Evolutionary conservation across 1,284 basidiomycete species (phyloP), one percentile per base, ranked within the genome.

Genomic region (Fomitopsis palustris): DNA sequence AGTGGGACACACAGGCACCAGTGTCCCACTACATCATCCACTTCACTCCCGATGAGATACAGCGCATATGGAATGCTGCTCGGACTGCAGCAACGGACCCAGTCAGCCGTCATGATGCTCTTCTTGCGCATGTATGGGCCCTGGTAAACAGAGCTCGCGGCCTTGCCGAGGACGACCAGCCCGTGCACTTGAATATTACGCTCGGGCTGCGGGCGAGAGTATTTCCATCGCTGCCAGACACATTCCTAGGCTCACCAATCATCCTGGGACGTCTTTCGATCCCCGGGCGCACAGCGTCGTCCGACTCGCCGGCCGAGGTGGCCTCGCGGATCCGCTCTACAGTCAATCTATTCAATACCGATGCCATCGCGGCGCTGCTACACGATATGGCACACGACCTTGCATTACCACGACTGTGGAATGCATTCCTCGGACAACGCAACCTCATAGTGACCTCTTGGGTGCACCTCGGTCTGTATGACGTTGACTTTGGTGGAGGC

Each of bases 101-200:
- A 25, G 62, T 73, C 62, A 77, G 74, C 59, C 72, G 72, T 54
- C 70, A 79, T n/a, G 79, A 80, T 64, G 74, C 77, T 1, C 69
- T 81, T 25, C 71, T 75, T 10, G 75, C 75, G 1, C 77, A 78
- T 64, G 54, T 80, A 17, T 80, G 78, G 78, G 60, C 65, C 2
- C 62, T 72, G 29, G 67, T 78, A 49, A 69, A 74, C 38, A 74
- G 74, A 43, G 76, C 77, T 4, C 71, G 74, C 6, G 61, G 61
- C 1, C 57, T 72, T 21, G 57, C 33, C 4, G 58, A 65, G 8
- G 66, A 70, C 21, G 59, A 64, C 9, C 38, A 56, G 5, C 58
- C 42, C 5, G 64, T 70, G 42, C 65, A 72, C 56, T 62, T 73
- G 35, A 66, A 71, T 55, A 62, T 75, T 31, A 72, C 74, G 2